Percentiles rank a stretch among this genome's conserved stretches.
These are phyloP conservation scores for Posidonia australis DNA, from an alignment of 106 monocot species.

Conservation along the genomic window DNA sequence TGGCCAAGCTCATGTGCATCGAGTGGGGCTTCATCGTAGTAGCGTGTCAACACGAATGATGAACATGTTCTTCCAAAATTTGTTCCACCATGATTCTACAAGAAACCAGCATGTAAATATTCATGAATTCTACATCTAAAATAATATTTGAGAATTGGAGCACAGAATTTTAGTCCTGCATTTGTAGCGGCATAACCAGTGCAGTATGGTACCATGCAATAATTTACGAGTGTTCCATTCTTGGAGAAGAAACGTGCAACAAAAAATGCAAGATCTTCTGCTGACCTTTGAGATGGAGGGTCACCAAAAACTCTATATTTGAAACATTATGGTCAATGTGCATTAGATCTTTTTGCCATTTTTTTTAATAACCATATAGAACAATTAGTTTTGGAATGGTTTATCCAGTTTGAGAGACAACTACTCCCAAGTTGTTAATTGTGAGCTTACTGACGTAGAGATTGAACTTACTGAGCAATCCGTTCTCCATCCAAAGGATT, in stretches of 20 bases:
- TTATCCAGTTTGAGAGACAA: no score
- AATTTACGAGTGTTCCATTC: constrained; percentile 74
- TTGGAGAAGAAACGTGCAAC: constrained; percentile 89
- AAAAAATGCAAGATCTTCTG: constrained; percentile 78
- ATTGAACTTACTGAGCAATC: no score
- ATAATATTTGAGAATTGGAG: no score
- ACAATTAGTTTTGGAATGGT: no score
- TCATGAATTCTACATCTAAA: no score
- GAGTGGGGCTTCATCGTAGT: constrained; percentile 96
- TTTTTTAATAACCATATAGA: no score
- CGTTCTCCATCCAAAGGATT: constrained; percentile 81
- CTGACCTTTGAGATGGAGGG: constrained; percentile 86
- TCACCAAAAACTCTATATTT: no score
- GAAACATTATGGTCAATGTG: no score
- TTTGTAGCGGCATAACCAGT: background rate
- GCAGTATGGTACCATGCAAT: constrained; percentile 64
- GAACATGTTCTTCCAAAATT: constrained; percentile 75
- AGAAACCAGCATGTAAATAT: background rate
- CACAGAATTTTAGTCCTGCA: background rate
- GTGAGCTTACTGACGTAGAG: no score
- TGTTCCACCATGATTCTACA: constrained; percentile 91
- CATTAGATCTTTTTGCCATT: no score
- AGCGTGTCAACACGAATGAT: constrained; percentile 56
- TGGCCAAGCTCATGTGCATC: no score
- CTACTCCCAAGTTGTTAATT: no score